Evolutionary conservation across 768 basidiomycete genomes (phyloP), one percentile per base, ranked within the genome.

Genomic region (Neoboletus magnificus): DNA sequence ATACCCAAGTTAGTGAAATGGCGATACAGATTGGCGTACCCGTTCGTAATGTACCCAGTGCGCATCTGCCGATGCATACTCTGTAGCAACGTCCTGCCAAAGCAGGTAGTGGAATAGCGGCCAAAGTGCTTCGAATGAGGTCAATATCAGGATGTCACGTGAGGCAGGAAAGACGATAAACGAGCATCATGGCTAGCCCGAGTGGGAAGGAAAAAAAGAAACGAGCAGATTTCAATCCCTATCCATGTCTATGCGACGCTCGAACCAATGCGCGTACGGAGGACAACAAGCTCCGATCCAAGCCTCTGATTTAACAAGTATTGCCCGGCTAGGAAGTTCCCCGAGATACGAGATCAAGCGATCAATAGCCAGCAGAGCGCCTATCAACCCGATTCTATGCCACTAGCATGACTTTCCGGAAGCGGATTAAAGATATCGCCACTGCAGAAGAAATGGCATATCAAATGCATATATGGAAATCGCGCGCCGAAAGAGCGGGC

Each of bases 71-170:
- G 89, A 89, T 1, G 89, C 85, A 62, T 91, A 89, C 64, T 93
- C 91, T 27, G 87, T 87, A 10, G 90, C 89, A 56, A 94, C 92
- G 69, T 98, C 97, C 71, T 96, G 94, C 90, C 95, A 97, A 52
- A 98, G 86, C 54, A 98, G 84, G 70, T 98, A 98, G 75, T 98
- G 97, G 82, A 98, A 97, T 40, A 98, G 76, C 1, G 96, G 96
- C 95, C 96, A 99, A 42, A 99, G 84, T 37, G 87, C 93, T 96
- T 64, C 0, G 23, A 48, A 48, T 20, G 41, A 48, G n/a, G 48
- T 39, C 44, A 51, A 20, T 48, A 53, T 59, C 36, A 62, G 57
- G 1, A 52, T 48, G 20, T 55, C 53, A 50, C 35, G 35, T 58
- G 42, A 33, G 18, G 27, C 2, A 27, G 8, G 16, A 50, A 48